These are phyloP conservation scores for Buddleja alternifolia DNA, from an alignment of 257 asterid species.

Conservation along the genomic window DNA sequence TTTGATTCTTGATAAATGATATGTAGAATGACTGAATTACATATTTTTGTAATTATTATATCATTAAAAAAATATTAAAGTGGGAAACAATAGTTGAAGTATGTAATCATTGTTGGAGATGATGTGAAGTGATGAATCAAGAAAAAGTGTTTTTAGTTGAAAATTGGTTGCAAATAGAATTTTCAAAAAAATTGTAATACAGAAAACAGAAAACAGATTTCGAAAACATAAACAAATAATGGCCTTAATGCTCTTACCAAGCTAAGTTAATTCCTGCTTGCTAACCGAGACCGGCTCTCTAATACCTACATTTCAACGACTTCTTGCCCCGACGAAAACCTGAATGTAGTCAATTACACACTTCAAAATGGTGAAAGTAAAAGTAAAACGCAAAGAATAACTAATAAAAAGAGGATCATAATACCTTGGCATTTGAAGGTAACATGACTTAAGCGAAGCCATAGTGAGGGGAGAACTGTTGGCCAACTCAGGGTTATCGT, in stretches of 20 bases:
- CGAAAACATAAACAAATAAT: too few species aligned
- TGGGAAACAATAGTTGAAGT: too few species aligned
- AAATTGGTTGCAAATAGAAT: too few species aligned
- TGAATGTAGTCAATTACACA: conserved; percentile 17
- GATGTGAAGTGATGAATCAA: too few species aligned
- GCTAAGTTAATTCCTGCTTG: conserved; percentile 48
- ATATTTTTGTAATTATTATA: too few species aligned
- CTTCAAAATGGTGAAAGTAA: background rate
- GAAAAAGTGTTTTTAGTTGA: too few species aligned
- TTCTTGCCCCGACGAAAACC: conserved; percentile 69
- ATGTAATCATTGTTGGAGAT: too few species aligned
- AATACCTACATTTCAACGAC: conserved; percentile 67
- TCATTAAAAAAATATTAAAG: too few species aligned
- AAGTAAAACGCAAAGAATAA: background rate
- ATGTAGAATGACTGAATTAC: too few species aligned
- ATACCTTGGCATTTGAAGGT: conserved; percentile 74
- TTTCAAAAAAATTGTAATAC: too few species aligned
- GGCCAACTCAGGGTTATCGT: conserved; percentile 43
- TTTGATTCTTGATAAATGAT: too few species aligned
- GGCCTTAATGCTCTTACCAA: conserved; percentile 52
- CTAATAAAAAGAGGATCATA: background rate
- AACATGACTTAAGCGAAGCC: conserved; percentile 66
- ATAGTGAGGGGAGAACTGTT: conserved; percentile 55
- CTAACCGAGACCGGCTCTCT: conserved; percentile 44
- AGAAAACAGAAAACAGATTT: too few species aligned